Evolutionary conservation across 495 filamentous ascomycete genomes (phyloP), one percentile per base, ranked within the genome.

Genomic region (Penicillium argentinense): DNA sequence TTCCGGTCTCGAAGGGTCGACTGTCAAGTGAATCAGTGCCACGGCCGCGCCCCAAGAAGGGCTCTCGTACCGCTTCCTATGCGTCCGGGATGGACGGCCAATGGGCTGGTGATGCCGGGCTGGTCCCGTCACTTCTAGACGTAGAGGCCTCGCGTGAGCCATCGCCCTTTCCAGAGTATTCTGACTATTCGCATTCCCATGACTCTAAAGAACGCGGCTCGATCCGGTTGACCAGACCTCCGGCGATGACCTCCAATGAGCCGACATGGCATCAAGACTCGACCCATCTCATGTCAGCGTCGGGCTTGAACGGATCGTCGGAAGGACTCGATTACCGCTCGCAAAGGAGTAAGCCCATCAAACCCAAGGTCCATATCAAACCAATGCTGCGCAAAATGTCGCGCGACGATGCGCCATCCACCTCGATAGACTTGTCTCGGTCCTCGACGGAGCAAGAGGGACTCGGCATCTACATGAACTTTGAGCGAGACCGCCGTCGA

Each of bases 301-400:
- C 43, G 9, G 37, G 36, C 21, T 26, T 42, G 6, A 55, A 55
- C 36, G 45, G 49, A 14, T 51, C 51, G 3, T 46, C 45, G 9
- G 59, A 66, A 21, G 42, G 47, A 13, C 56, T 62, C 21, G 61
- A 63, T 21, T 29, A 49, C 47, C 49, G 49, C 16, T 44, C 64
- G 16, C 54, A 65, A 13, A 66, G 64, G 49, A 42, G 46, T 28
- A 64, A 54, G 29, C 47, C 39, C 5, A 29, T 49, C 39, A 68
- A 60, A 27, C 40, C 60, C 45, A 68, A 71, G 28, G 64, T 69
- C 0, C 76, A 80, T 51, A 76, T 77, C 49, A 84, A 83, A 53
- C 79, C 80, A 8, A 69, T 82, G 14, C 56, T 81, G n/a, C 74
- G 75, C 19, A 82, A 79, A 49, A 60, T 75, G 32, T 75, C 78